These are phyloP conservation scores for Raddia distichophylla DNA, from an alignment of 176 grass and related monocot genomes.

Conservation along the genomic window DNA sequence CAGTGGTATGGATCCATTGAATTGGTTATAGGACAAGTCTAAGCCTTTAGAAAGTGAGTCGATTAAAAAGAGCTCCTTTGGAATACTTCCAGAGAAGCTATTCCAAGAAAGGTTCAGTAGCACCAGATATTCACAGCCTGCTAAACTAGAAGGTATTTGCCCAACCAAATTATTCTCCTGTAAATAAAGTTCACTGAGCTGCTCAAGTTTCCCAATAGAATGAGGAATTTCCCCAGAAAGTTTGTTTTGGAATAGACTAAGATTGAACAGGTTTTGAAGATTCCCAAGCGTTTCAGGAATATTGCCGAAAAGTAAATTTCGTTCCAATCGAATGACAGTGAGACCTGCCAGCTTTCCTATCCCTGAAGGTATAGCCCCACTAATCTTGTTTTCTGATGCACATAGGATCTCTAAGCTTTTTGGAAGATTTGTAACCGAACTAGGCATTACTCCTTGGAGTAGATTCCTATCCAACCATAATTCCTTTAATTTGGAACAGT, in stretches of 20 bases:
- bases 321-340: not conserved
- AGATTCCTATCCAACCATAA: not conserved
- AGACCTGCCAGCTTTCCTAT: conserved; percentile 16
- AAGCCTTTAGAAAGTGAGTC: conserved; percentile 16
- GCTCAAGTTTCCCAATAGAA: conserved; percentile 9
- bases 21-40: conserved; percentile 12
- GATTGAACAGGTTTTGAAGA: not conserved
- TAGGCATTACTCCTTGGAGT: conserved; percentile 20
- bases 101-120: conserved; percentile 38
- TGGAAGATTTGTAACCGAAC: conserved; percentile 9
- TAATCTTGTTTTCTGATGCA: not conserved
- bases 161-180: conserved; percentile 17
- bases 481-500: not conserved
- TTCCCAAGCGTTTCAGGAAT: not conserved
- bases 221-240: conserved; percentile 34
- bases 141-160: conserved; percentile 9
- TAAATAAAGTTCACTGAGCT: conserved; percentile 4
- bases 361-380: not conserved
- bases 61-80: not conserved
- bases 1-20: conserved; percentile 28
- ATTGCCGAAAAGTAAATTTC: not conserved
- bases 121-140: not conserved
- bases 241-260: conserved; percentile 7
- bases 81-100: conserved; percentile 30
- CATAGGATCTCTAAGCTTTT: not conserved